These are phyloP conservation scores for Circinella minor DNA, from an alignment of 371 early-diverging fungal species.

Conservation along the genomic window DNA sequence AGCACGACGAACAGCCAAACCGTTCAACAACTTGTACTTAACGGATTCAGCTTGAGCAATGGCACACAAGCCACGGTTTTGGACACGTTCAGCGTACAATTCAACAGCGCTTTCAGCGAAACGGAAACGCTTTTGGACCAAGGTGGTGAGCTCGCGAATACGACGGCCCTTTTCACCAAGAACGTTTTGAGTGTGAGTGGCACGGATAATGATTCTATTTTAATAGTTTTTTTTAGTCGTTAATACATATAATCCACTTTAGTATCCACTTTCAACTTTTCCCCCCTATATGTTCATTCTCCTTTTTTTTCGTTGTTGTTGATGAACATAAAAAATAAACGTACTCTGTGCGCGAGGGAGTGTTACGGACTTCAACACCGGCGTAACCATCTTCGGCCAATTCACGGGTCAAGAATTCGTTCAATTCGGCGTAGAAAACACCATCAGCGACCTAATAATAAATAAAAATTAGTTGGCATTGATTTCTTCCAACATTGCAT, in stretches of 20 bases:
- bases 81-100: slow-evolving; percentile 98
- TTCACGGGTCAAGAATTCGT: slow-evolving; percentile 98
- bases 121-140: slow-evolving; percentile 99
- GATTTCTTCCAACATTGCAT: no score
- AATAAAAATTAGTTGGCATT: no score
- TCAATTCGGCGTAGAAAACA: slow-evolving; percentile 99
- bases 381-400: slow-evolving; percentile 91
- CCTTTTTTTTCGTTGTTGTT: background rate
- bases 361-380: slow-evolving; percentile 98
- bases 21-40: slow-evolving; percentile 96
- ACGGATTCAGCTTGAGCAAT: slow-evolving; percentile 99
- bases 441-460: slow-evolving; percentile 85
- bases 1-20: slow-evolving; percentile 98
- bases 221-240: background rate
- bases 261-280: background rate
- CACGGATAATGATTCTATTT: slow-evolving; percentile 92
- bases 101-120: slow-evolving; percentile 98
- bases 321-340: slow-evolving; percentile 11
- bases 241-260: background rate
- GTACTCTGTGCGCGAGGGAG: slow-evolving; percentile 96
- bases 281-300: background rate
- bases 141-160: slow-evolving; percentile 97
- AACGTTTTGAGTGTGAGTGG: slow-evolving; percentile 97
- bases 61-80: slow-evolving; percentile 98
- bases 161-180: slow-evolving; percentile 99